These are phyloP conservation scores for Aspergillus arachidicola DNA, from an alignment of 2,329 filamentous ascomycete genomes.

Conservation along the genomic window DNA sequence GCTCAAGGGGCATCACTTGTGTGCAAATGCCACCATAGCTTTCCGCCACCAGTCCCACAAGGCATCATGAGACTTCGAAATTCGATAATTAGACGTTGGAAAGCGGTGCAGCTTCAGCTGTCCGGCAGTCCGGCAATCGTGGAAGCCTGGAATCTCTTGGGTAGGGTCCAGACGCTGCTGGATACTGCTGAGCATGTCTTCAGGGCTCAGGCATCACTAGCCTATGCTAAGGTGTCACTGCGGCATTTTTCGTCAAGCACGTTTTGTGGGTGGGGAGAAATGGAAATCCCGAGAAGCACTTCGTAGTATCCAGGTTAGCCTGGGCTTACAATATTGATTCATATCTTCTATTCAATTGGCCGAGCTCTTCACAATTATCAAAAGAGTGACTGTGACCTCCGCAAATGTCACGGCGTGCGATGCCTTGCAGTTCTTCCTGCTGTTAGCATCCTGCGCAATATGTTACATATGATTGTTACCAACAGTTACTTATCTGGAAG, in stretches of 20 bases:
- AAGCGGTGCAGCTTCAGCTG: background rate
- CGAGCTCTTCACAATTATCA: background rate
- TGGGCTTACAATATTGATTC: background rate
- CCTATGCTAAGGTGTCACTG: slow-evolving; percentile 1
- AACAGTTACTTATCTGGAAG: background rate
- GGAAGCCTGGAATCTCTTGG: background rate
- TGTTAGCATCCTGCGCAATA: background rate
- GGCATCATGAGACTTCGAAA: slow-evolving; percentile 1
- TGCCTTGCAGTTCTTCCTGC: background rate
- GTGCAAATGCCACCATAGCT: background rate
- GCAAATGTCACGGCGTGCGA: background rate
- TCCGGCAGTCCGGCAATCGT: background rate
- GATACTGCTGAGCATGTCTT: background rate
- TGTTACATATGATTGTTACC: background rate
- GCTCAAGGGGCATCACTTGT: slow-evolving; percentile 7
- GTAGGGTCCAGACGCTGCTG: background rate
- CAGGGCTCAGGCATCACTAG: background rate
- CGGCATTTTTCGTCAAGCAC: background rate
- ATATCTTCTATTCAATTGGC: background rate
- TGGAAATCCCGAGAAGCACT: background rate
- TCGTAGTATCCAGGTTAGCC: background rate
- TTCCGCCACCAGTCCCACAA: slow-evolving; percentile 1
- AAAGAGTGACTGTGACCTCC: background rate
- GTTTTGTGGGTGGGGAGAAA: background rate
- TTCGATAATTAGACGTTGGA: background rate